Evolutionary conservation across 768 basidiomycete genomes (phyloP).

Genomic region (Hericium erinaceus): DNA sequence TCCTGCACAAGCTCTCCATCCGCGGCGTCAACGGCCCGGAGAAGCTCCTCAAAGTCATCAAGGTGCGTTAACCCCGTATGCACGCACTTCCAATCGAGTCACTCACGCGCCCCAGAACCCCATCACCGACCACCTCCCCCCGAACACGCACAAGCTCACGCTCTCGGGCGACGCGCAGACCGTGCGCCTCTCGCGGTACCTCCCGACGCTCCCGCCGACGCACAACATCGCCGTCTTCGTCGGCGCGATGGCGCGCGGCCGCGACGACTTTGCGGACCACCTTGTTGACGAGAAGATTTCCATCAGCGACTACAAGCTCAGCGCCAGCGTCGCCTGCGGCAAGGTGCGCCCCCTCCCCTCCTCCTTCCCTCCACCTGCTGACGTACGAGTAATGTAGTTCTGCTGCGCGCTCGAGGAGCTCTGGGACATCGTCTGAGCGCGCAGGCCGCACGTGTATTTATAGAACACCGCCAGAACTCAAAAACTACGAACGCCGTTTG

Average conservation of each 20-base stretch:
- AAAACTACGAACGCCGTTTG: neutral
- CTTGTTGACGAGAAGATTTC: constrained; percentile 94
- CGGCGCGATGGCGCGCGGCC: constrained; percentile 95
- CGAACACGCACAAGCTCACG: constrained; percentile 92
- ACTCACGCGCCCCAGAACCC: constrained; percentile 58
- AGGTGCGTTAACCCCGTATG: constrained; percentile 37
- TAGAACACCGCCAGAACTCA: neutral
- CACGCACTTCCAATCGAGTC: neutral
- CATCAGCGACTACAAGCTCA: constrained; percentile 88
- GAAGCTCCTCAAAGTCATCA: constrained; percentile 94
- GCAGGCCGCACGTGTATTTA: neutral
- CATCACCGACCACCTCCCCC: constrained; percentile 86
- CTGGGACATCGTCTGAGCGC: constrained; percentile 77
- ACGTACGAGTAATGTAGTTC: constrained; percentile 40
- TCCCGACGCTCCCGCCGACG: constrained; percentile 77
- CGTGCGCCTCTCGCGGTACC: constrained; percentile 70
- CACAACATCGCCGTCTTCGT: constrained; percentile 93
- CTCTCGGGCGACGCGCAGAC: constrained; percentile 88
- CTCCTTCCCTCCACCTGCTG: neutral
- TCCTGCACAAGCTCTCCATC: constrained; percentile 92
- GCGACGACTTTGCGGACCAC: constrained; percentile 94
- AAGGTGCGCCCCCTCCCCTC: constrained; percentile 56
- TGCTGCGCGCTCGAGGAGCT: constrained; percentile 90
- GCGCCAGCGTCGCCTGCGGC: constrained; percentile 92
- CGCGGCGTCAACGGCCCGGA: constrained; percentile 94